Percentiles rank a stretch among this genome's conserved stretches.
These are phyloP conservation scores for Yamadazyma sp. DNA, from an alignment of 1,139 yeast genomes.

Conservation along the genomic window DNA sequence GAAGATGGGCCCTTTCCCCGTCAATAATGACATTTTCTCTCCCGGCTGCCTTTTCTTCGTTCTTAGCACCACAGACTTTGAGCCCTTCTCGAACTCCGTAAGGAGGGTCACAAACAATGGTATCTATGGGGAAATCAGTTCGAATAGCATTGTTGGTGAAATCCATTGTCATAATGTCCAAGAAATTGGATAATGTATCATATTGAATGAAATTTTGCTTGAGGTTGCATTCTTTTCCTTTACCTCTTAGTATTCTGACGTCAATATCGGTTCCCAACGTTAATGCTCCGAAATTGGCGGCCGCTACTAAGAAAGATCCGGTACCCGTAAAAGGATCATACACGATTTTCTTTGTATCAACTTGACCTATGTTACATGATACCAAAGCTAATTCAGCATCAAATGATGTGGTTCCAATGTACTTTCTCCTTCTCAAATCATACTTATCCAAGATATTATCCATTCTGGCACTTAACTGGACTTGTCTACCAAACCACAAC, in stretches of 20 bases:
- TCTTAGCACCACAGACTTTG: constrained; percentile 84
- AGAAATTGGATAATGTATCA: constrained; percentile 51
- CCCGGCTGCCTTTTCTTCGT: constrained; percentile 56
- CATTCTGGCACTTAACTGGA: constrained; percentile 64
- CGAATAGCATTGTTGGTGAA: constrained; percentile 89
- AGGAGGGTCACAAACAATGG: constrained; percentile 95
- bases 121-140: constrained; percentile 59
- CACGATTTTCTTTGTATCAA: constrained; percentile 59
- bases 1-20: constrained; percentile 74
- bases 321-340: constrained; percentile 98
- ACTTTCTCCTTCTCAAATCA: constrained; percentile 79
- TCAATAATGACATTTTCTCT: constrained; percentile 69
- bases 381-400: constrained; percentile 86
- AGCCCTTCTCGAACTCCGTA: constrained; percentile 97
- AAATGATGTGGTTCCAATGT: constrained; percentile 94
- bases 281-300: constrained; percentile 80
- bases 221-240: constrained; percentile 50
- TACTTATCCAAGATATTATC: constrained; percentile 66
- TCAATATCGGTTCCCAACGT: constrained; percentile 92
- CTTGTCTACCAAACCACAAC: constrained; percentile 75
- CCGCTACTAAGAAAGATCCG: constrained; percentile 90
- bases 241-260: constrained; percentile 79
- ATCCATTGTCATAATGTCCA: constrained; percentile 89
- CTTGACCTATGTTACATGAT: constrained; percentile 84
- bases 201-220: constrained; percentile 75